These are phyloP conservation scores for Tulasnella calospora DNA, from an alignment of 768 basidiomycete genomes.

Conservation along the genomic window DNA sequence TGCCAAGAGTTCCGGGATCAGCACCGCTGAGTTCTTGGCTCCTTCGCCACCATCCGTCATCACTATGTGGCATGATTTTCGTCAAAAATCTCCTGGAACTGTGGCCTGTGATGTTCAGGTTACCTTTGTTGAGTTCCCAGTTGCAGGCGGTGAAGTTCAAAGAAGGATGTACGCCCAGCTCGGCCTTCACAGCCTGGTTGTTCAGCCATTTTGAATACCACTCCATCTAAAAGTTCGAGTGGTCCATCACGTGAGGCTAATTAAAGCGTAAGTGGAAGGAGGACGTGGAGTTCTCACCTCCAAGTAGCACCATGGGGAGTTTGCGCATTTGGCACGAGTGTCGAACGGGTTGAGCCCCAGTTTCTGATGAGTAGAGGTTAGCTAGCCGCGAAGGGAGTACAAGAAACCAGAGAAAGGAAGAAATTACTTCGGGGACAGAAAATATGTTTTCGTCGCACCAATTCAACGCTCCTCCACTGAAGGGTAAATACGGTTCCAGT, in stretches of 20 bases:
- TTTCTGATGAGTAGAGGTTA: constrained; percentile 35
- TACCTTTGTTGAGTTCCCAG: constrained; percentile 64
- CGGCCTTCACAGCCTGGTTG: constrained; percentile 63
- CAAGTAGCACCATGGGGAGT: constrained; percentile 50
- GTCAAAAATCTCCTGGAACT: neutral
- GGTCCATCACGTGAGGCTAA: neutral
- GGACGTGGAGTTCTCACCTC: constrained; percentile 36
- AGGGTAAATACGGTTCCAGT: neutral
- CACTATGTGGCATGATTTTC: neutral
- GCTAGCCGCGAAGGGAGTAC: neutral
- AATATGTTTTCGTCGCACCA: neutral
- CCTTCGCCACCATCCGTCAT: constrained; percentile 55
- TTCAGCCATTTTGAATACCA: constrained; percentile 93
- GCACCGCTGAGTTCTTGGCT: constrained; percentile 70
- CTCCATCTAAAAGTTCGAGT: constrained; percentile 41
- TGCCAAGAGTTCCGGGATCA: constrained; percentile 75
- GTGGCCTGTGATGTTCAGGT: neutral
- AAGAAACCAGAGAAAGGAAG: neutral
- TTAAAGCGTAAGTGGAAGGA: neutral
- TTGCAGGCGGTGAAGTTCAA: constrained; percentile 46
- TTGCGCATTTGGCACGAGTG: constrained; percentile 70
- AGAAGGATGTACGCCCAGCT: constrained; percentile 65
- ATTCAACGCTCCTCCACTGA: neutral
- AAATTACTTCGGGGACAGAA: neutral
- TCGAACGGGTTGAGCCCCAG: constrained; percentile 87